phyloP scores from a whole-genome alignment of 345 rosid species.

The Melaleuca alternifolia region DNA sequence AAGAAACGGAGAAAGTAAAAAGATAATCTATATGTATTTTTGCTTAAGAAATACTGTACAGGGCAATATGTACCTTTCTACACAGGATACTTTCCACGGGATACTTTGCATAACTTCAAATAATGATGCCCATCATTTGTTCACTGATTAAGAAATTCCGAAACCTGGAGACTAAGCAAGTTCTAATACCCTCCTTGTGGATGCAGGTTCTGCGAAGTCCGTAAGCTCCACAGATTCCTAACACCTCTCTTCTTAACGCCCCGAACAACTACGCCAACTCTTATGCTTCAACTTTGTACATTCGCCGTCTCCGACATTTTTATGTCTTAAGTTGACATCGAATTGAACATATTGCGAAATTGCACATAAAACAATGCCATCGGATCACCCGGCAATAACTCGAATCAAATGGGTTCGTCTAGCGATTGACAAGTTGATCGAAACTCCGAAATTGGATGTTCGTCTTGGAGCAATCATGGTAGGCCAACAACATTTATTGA shows the following conservation, averaged over 20 bases:
- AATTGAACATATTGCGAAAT: background rate
- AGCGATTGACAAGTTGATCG: background rate
- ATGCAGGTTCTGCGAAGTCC: background rate
- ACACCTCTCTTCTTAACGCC: background rate
- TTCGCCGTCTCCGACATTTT: background rate
- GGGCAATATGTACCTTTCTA: background rate
- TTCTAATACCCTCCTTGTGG: background rate
- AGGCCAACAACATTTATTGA: background rate
- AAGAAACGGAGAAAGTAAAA: background rate
- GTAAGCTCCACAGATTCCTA: background rate
- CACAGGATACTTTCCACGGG: background rate
- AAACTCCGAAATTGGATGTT: background rate
- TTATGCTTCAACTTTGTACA: background rate
- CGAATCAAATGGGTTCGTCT: background rate
- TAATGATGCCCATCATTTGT: background rate
- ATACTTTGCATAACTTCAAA: background rate
- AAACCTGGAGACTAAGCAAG: background rate
- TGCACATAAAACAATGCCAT: background rate
- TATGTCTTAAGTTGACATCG: background rate
- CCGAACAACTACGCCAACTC: background rate
- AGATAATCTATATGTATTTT: background rate
- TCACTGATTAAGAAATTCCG: background rate
- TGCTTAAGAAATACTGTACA: background rate
- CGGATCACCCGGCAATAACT: background rate
- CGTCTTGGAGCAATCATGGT: background rate